phyloP scores from a whole-genome alignment of 106 monocot species.

The Amphibolis antarctica region DNA sequence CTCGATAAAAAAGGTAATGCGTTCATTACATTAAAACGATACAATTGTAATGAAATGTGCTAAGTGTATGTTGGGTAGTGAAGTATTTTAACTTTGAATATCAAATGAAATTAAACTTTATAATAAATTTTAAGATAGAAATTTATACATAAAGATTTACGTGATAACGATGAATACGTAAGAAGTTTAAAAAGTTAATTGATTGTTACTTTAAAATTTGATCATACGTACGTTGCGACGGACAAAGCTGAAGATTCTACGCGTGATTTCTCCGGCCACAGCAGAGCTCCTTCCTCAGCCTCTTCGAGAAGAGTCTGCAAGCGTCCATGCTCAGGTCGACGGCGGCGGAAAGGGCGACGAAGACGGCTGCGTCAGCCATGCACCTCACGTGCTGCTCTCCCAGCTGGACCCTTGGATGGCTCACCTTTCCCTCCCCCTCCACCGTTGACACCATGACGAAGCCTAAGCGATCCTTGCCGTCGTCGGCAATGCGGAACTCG shows the following conservation, averaged over 20 bases:
- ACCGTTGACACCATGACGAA: constrained; percentile 71
- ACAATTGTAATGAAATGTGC: no score
- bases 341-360: constrained; percentile 62
- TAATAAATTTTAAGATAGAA: no score
- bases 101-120: no score
- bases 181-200: no score
- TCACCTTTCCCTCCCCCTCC: constrained; percentile 54
- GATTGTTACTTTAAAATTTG: no score
- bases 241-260: not conserved
- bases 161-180: no score
- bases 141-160: no score
- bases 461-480: constrained; percentile 13
- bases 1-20: no score
- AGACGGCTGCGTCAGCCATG: constrained; percentile 63
- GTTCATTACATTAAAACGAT: no score
- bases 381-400: constrained; percentile 52
- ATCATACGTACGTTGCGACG: no score
- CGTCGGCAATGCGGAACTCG: constrained; percentile 33
- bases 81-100: no score
- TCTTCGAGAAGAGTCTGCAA: constrained; percentile 63
- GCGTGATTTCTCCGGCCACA: constrained; percentile 6
- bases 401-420: constrained; percentile 54
- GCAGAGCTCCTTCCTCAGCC: constrained; percentile 68
- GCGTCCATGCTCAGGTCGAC: constrained; percentile 88
- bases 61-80: no score